Evolutionary conservation across 306 rosid genomes (phyloP), one percentile per base, ranked within the genome.

Genomic region (Vigna hirtella): DNA sequence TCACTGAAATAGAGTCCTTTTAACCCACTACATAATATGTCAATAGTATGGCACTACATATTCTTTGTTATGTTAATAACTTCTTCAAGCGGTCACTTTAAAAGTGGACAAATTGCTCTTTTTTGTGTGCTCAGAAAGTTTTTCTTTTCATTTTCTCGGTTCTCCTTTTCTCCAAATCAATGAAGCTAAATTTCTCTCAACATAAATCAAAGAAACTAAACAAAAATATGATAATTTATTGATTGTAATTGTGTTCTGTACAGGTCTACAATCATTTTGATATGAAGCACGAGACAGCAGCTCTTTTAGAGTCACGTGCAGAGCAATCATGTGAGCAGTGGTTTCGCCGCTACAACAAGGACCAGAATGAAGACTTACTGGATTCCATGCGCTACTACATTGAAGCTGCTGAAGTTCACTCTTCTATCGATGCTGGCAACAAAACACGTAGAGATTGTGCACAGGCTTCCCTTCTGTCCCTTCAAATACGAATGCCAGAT

Each of bases 391-490:
- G 94, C 71, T 90, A 88, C 83, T 95, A 69, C 90, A 91, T 95
- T 86, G 97, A 95, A 88, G 98, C 98, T 80, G 98, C 97, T 72
- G 97, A 89, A 85, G 98, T 95, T 82, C 89, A 91, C 85, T 91
- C 96, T 64, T 92, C 98, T 66, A 89, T 95, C 13, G 98, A 95
- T 81, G 97, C 98, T 79, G 98, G 98, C 83, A 95, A 92, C 83
- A 94, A 92, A 87, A 91, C 98, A 55, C 91, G 97, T 9, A 70
- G 70, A 51, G 91, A 91, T 65, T 92, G 98, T 77, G 98, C 97
- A 72, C 98, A 91, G 88, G 98, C 98, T 72, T 89, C 97, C 82
- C 93, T 95, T 52, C 79, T 95, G 81, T 92, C 98, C 22, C 97
- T 95, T 72, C 98, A 95, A 74, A 95, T 95, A 80, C 91, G 97